Evolutionary conservation across 805 yeast species (phyloP).

Genomic region (Wickerhamiella kurtzmanii): DNA sequence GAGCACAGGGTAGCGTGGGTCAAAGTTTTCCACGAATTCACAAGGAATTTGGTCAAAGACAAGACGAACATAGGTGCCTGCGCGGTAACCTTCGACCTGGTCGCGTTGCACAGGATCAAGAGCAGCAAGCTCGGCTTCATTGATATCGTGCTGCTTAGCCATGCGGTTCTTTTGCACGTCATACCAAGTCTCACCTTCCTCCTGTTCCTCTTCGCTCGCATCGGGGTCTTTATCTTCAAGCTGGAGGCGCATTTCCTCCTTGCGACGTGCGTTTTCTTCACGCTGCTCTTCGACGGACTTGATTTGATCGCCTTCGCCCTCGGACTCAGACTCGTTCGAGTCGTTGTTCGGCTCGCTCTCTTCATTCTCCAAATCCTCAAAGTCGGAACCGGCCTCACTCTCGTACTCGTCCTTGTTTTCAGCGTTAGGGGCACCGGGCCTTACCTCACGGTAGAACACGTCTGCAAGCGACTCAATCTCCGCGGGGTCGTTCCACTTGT

Average conservation of each 20-base stretch:
- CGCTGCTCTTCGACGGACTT: constrained; percentile 59
- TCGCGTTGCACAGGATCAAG: constrained; percentile 67
- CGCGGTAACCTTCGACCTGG: constrained; percentile 78
- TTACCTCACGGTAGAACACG: constrained; percentile 23
- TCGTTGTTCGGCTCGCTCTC: constrained; percentile 24
- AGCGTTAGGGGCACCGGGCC: constrained; percentile 10
- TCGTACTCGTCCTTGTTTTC: constrained; percentile 21
- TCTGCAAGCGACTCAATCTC: constrained; percentile 15
- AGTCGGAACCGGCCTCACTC: constrained; percentile 23
- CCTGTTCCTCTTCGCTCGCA: constrained; percentile 61
- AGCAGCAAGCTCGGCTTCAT: constrained; percentile 49
- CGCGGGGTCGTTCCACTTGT: constrained; percentile 21
- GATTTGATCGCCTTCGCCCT: constrained; percentile 19
- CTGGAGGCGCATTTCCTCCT: constrained; percentile 76
- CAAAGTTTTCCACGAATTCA: constrained; percentile 78
- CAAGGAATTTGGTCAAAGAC: constrained; percentile 75
- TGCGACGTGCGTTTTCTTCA: constrained; percentile 70
- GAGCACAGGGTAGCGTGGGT: constrained; percentile 72
- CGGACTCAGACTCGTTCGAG: no score
- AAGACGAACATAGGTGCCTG: constrained; percentile 87
- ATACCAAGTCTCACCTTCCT: constrained; percentile 92
- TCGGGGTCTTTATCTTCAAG: constrained; percentile 70
- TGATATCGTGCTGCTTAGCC: constrained; percentile 90
- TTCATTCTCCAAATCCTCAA: constrained; percentile 25
- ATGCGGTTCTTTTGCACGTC: constrained; percentile 93